Evolutionary conservation across 1,139 yeast genomes (phyloP).

Genomic region (Yamadazyma conglobata): DNA sequence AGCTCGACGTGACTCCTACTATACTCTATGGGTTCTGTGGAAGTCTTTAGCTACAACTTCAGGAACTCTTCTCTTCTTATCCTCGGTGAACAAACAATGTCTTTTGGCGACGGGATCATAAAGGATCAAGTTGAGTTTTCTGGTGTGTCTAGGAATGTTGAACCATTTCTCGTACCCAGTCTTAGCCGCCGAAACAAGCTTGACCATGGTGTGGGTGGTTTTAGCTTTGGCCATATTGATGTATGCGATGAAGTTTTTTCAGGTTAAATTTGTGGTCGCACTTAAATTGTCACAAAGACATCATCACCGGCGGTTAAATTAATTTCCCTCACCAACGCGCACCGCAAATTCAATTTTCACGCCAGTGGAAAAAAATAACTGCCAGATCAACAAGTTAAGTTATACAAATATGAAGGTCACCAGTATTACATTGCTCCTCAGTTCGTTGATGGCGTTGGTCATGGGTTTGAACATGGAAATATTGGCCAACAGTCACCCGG

Average conservation of each 20-base stretch:
- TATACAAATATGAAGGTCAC: constrained; percentile 6
- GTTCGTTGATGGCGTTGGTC: constrained; percentile 20
- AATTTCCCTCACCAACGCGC: too few species aligned
- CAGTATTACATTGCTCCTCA: constrained; percentile 11
- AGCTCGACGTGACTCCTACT: too few species aligned
- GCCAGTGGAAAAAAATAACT: constrained; percentile 2
- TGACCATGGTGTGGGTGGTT: constrained; percentile 46
- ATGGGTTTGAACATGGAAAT: constrained; percentile 40
- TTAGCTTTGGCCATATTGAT: constrained; percentile 47
- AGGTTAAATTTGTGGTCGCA: too few species aligned
- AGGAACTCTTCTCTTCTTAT: constrained; percentile 77
- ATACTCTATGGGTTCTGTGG: constrained; percentile 42
- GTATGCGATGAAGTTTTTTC: too few species aligned
- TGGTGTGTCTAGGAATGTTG: constrained; percentile 77
- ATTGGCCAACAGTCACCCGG: constrained; percentile 32
- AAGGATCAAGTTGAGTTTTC: constrained; percentile 73
- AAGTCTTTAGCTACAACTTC: constrained; percentile 61
- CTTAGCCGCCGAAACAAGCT: constrained; percentile 74
- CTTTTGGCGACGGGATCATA: constrained; percentile 74
- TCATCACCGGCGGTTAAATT: too few species aligned
- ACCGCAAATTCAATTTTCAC: not conserved
- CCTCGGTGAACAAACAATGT: constrained; percentile 87
- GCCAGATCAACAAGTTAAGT: constrained; percentile 10
- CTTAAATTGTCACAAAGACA: too few species aligned
- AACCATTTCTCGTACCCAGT: constrained; percentile 85